Conservation (phyloP, 257 asterid genomes). For the Primulina huaijiensis region DNA sequence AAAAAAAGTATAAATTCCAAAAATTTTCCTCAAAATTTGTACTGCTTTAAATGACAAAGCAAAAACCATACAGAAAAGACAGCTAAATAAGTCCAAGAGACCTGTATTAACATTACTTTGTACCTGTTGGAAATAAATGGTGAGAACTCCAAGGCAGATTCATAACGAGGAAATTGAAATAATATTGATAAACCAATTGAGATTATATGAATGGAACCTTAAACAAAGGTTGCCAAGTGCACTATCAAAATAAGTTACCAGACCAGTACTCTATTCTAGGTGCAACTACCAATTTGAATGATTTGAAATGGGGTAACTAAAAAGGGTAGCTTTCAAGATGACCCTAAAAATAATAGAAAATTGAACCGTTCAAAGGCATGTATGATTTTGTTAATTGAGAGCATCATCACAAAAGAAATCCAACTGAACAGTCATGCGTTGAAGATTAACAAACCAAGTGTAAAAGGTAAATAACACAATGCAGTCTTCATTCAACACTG, state of each 20-base stretch:
- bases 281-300: not conserved
- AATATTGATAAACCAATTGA: not conserved
- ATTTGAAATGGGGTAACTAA: not conserved
- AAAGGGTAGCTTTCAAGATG: not conserved
- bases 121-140: not conserved
- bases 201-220: not conserved
- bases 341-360: too few species aligned
- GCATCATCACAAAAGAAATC: not conserved
- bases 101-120: conserved; percentile 1
- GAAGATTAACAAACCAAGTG: too few species aligned
- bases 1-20: not conserved
- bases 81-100: not conserved
- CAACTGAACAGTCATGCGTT: not conserved
- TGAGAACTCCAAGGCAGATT: not conserved
- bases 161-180: not conserved
- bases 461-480: not conserved
- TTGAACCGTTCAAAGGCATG: not conserved
- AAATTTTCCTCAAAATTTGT: not conserved
- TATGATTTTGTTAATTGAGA: not conserved
- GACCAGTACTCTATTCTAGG: conserved; percentile 1
- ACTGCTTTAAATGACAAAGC: conserved; percentile 9
- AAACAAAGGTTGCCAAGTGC: not conserved
- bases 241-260: not conserved
- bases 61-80: not conserved
- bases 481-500: not conserved